A percentile compares a stretch with the other conserved stretches of the same genome.
These are phyloP conservation scores for Arthroderma sp. DNA, from an alignment of 2,329 filamentous ascomycete genomes.

Conservation along the genomic window DNA sequence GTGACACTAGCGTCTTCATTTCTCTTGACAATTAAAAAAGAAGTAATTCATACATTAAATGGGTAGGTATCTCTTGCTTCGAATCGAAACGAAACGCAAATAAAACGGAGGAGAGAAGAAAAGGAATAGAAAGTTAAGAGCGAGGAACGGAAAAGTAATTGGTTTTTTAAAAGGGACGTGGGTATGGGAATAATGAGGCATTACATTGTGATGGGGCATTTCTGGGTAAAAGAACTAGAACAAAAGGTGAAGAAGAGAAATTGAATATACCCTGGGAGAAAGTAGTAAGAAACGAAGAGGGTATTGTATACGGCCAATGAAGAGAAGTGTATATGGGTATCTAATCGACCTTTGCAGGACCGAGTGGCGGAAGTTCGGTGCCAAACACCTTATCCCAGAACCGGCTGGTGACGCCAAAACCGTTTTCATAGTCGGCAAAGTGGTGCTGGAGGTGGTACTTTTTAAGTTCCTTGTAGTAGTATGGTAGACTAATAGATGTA, in stretches of 20 bases:
- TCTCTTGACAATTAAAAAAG: not conserved
- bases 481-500: slow-evolving; percentile 50
- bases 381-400: slow-evolving; percentile 95
- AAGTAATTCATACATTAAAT: not conserved
- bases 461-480: slow-evolving; percentile 85
- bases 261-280: not conserved
- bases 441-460: slow-evolving; percentile 96
- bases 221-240: not conserved
- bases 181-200: not conserved
- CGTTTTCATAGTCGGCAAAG: slow-evolving; percentile 95
- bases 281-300: not conserved
- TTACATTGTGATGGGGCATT: not conserved
- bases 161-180: not conserved
- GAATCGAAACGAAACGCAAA: not conserved
- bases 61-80: not conserved
- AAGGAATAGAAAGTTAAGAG: not conserved
- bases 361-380: slow-evolving; percentile 54
- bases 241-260: slow-evolving; percentile 1
- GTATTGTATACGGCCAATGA: not conserved
- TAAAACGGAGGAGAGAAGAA: not conserved
- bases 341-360: slow-evolving; percentile 28
- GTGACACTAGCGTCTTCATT: not conserved
- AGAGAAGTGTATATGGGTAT: not conserved
- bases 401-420: slow-evolving; percentile 88
- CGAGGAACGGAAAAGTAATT: not conserved